Base-by-base conservation (phyloP, 192 early-diverging fungal species). In the Powellomyces hirtus region DNA sequence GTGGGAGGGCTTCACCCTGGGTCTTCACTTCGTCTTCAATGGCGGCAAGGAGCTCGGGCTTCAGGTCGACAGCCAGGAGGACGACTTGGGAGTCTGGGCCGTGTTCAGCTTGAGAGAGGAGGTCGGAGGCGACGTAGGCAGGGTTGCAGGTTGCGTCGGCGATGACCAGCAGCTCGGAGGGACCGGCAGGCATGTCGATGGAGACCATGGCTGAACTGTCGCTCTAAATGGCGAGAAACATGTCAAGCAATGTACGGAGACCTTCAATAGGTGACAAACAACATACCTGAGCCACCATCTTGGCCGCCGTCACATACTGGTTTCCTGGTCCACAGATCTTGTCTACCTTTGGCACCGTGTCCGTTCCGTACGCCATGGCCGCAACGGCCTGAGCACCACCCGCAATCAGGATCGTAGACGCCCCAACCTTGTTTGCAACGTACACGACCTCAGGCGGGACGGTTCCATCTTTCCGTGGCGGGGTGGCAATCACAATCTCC, bases 271-370 rank as follows among this genome's bases (percentile, higher is more conserved):
- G 68, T 42, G 40, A 42, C 8, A 42, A 42, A 13, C 18, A 10
- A 27, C 51, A 20, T 26, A 89, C 88, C 75, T 96, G 95, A 1
- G 89, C 89, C 53, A 92, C 64, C 95, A 99, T 97, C 83, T 99
- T 99, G 63, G 97, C 96, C 4, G 96, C 95, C 2, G 97, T 99
- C n/a, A 99, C 97, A 75, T 93, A 99, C 78, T 99, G 97, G 78
- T 99, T 99, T 38, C 97, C 97, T 8, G 97, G 97, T 31, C 97
- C 97, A 79, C 95, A 98, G 76, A 99, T 99, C 89, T 99, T 99
- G 78, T 99, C 97, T 8, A 98, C 97, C 80, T 99, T 99, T 58
- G 96, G 94, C 42, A 97, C 89, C 0, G 85, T 85, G 72, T 93
- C 89, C 2, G 97, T 99, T 38, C 97, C 97, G 69, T 97, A 98